These are phyloP conservation scores for Cadophora sp. DNA, from an alignment of 2,329 filamentous ascomycete species.

Conservation along the genomic window DNA sequence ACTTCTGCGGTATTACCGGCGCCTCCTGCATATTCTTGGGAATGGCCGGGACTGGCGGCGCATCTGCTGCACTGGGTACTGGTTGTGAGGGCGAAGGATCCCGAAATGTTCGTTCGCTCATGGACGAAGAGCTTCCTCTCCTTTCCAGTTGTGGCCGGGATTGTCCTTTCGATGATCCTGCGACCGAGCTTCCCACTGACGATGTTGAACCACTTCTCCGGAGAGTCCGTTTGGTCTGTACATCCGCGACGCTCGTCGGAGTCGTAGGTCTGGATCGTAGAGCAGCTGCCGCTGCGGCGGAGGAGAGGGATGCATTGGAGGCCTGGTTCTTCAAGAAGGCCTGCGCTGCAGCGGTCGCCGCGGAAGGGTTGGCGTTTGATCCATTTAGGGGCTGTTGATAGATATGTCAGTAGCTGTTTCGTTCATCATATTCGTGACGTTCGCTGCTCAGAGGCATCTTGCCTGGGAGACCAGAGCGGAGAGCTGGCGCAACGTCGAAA, in stretches of 20 bases:
- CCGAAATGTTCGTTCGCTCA: conserved; percentile 89
- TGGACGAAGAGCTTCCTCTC: conserved; percentile 76
- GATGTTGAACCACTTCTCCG: conserved; percentile 76
- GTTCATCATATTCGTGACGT: conserved; percentile 17
- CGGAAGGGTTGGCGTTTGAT: conserved; percentile 72
- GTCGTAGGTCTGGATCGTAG: conserved; percentile 79
- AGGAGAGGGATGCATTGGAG: conserved; percentile 73
- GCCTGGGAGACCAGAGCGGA: conserved; percentile 28
- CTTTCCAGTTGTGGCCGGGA: conserved; percentile 61
- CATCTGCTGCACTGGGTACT: conserved; percentile 51
- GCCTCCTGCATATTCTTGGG: conserved; percentile 57
- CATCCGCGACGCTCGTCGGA: conserved; percentile 79
- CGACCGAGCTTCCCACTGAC: conserved; percentile 62
- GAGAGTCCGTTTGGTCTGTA: conserved; percentile 86
- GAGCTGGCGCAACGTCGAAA: conserved; percentile 33
- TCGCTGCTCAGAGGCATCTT: conserved; percentile 19
- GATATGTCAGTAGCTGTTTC: conserved; percentile 36
- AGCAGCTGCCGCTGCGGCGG: conserved; percentile 85
- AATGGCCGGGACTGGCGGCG: conserved; percentile 79
- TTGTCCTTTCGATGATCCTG: conserved; percentile 49
- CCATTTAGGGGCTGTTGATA: conserved; percentile 62
- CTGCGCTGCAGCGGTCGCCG: conserved; percentile 79
- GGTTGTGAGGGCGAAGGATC: conserved; percentile 68
- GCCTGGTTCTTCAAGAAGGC: conserved; percentile 76
- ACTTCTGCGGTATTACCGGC: conserved; percentile 36